Percentiles rank a stretch among this genome's conserved stretches.
Conservation (phyloP, 192 early-diverging fungal genomes). For the Cetraspora pellucida region DNA sequence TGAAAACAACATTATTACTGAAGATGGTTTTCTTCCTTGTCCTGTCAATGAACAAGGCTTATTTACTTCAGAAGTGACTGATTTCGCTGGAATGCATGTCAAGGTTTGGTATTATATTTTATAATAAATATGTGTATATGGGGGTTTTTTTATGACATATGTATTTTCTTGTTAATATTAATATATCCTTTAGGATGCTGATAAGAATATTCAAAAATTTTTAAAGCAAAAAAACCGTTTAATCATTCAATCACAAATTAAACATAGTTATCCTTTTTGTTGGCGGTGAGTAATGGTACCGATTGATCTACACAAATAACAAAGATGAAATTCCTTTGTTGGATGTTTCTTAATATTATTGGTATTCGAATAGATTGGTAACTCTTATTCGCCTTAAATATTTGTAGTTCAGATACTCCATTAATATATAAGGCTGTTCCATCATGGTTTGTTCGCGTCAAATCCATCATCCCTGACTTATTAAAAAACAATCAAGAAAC, state of each 20-base stretch:
- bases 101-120: conserved; percentile 54
- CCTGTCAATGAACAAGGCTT: conserved; percentile 87
- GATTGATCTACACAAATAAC: not conserved
- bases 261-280: conserved; percentile 97
- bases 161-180: not conserved
- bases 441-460: conserved; percentile 96
- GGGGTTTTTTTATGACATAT: too few relatives aligned
- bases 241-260: conserved; percentile 87
- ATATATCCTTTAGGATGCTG: conserved; percentile 68
- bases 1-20: conserved; percentile 75
- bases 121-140: not conserved
- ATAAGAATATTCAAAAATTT: conserved; percentile 93
- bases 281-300: conserved; percentile 59
- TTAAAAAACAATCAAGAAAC: conserved; percentile 84
- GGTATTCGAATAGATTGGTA: conserved; percentile 6
- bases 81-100: conserved; percentile 83
- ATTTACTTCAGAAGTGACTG: conserved; percentile 75
- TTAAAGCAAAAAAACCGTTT: conserved; percentile 81
- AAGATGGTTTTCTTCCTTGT: conserved; percentile 84
- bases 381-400: conserved; percentile 1
- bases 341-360: conserved; percentile 10
- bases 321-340: not conserved
- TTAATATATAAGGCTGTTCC: conserved; percentile 96
- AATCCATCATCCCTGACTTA: conserved; percentile 81
- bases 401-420: conserved; percentile 80